phyloP scores from a whole-genome alignment of 371 early-diverging fungal species.

The Nematocida ironsii region DNA sequence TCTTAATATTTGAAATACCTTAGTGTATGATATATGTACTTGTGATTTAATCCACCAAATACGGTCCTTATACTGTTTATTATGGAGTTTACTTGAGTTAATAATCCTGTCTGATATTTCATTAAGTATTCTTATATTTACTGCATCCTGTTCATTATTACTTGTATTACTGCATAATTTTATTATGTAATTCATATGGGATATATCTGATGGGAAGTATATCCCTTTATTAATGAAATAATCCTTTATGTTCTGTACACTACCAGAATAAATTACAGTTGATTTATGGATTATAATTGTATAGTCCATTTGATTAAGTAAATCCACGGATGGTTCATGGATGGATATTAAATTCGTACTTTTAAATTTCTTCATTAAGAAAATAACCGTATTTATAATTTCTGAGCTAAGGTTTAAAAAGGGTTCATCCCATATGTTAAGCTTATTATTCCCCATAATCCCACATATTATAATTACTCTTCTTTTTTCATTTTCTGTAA shows the following conservation, averaged over 20 bases:
- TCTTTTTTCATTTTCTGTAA: slow-evolving; percentile 22
- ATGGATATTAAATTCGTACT: slow-evolving; percentile 21
- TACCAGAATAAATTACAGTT: slow-evolving; percentile 38
- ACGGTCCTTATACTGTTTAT: no score
- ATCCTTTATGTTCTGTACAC: not conserved
- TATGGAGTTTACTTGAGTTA: not conserved
- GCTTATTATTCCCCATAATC: not conserved
- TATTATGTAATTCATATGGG: slow-evolving; percentile 16
- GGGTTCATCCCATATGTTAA: slow-evolving; percentile 52
- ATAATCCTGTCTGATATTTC: slow-evolving; percentile 1
- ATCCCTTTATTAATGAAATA: slow-evolving; percentile 12
- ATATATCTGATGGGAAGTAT: slow-evolving; percentile 14
- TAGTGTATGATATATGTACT: not conserved
- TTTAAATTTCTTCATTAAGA: not conserved
- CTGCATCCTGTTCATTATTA: not conserved
- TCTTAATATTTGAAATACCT: not conserved
- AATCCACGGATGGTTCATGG: not conserved
- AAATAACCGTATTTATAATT: not conserved
- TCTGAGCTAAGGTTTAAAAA: slow-evolving; percentile 16
- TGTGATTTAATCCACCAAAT: not conserved
- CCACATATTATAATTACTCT: slow-evolving; percentile 5
- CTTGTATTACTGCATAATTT: not conserved
- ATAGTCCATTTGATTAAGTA: slow-evolving; percentile 21
- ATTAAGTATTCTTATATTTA: slow-evolving; percentile 9
- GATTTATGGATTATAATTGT: slow-evolving; percentile 17